These are phyloP conservation scores for Gliomastix tumulicola DNA, from an alignment of 2,329 filamentous ascomycete genomes.

Conservation along the genomic window DNA sequence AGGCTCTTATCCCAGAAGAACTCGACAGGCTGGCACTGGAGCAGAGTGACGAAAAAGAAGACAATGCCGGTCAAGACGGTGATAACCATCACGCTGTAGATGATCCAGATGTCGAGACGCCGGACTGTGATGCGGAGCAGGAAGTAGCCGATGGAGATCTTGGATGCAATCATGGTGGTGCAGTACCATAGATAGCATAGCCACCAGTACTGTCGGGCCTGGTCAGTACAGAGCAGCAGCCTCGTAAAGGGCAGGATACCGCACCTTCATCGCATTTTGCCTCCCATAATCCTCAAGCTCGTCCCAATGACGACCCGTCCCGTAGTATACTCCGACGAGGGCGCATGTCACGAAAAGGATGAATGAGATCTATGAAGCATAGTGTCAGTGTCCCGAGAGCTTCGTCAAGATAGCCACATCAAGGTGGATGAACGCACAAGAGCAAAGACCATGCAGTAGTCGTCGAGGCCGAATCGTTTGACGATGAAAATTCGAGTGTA, in stretches of 20 bases:
- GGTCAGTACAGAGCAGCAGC: background rate
- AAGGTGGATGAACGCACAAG: slow-evolving; percentile 13
- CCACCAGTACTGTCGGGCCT: slow-evolving; percentile 22
- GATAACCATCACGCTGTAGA: slow-evolving; percentile 24
- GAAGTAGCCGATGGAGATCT: slow-evolving; percentile 34
- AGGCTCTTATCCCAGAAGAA: slow-evolving; percentile 30
- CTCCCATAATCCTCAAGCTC: slow-evolving; percentile 19
- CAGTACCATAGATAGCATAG: slow-evolving; percentile 28
- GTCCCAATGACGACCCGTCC: slow-evolving; percentile 28
- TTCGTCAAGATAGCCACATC: background rate
- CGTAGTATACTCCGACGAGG: slow-evolving; percentile 26
- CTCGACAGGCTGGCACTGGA: slow-evolving; percentile 30
- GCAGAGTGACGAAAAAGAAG: slow-evolving; percentile 32
- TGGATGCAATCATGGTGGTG: slow-evolving; percentile 26
- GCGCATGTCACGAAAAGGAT: slow-evolving; percentile 23
- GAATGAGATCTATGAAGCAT: slow-evolving; percentile 20
- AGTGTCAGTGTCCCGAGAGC: background rate
- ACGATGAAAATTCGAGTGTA: slow-evolving; percentile 25
- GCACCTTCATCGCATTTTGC: slow-evolving; percentile 24
- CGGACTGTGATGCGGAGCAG: slow-evolving; percentile 30
- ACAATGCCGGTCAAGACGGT: slow-evolving; percentile 26
- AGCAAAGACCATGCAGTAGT: slow-evolving; percentile 28
- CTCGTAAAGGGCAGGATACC: background rate
- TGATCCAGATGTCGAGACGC: slow-evolving; percentile 22
- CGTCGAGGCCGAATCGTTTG: slow-evolving; percentile 29